A percentile compares a stretch with the other conserved stretches of the same genome.
These are phyloP conservation scores for Sechiopsis laciniata DNA, from an alignment of 306 rosid species.

Conservation along the genomic window DNA sequence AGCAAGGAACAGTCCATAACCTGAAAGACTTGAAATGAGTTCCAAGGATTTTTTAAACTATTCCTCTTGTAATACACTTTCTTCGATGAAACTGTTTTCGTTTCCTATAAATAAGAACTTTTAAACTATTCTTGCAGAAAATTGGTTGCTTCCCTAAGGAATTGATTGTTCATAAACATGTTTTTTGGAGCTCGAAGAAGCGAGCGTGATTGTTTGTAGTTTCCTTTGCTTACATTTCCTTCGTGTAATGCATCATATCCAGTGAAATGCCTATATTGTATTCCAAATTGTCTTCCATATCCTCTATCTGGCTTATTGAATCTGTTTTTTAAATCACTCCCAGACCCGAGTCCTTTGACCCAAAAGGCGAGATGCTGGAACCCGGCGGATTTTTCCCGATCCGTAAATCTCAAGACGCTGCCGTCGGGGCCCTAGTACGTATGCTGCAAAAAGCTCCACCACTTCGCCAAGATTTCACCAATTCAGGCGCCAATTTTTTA, in stretches of 20 bases:
- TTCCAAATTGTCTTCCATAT: background rate
- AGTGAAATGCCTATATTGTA: background rate
- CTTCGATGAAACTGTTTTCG: too few relatives aligned
- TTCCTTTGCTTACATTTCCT: background rate
- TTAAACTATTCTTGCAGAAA: background rate
- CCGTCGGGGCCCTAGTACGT: conserved; percentile 67
- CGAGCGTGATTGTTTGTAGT: background rate
- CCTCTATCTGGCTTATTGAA: background rate
- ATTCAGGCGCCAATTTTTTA: conserved; percentile 33
- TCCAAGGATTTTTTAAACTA: background rate
- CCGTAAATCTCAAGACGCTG: conserved; percentile 69
- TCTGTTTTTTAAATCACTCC: background rate
- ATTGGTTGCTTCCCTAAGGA: background rate
- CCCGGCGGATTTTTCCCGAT: conserved; percentile 51
- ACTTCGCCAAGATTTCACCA: conserved; percentile 50
- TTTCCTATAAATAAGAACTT: too few relatives aligned
- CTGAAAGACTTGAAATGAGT: background rate
- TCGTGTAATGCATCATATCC: background rate
- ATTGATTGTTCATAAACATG: background rate
- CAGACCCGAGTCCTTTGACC: conserved; percentile 26
- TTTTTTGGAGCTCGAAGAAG: conserved; percentile 5
- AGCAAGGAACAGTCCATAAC: background rate
- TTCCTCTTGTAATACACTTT: too few relatives aligned
- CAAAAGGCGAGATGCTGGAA: conserved; percentile 24
- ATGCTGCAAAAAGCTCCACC: conserved; percentile 78